Evolutionary conservation across 495 filamentous ascomycete genomes (phyloP), one percentile per base, ranked within the genome.

Genomic region (Lasiosphaeria ovina): DNA sequence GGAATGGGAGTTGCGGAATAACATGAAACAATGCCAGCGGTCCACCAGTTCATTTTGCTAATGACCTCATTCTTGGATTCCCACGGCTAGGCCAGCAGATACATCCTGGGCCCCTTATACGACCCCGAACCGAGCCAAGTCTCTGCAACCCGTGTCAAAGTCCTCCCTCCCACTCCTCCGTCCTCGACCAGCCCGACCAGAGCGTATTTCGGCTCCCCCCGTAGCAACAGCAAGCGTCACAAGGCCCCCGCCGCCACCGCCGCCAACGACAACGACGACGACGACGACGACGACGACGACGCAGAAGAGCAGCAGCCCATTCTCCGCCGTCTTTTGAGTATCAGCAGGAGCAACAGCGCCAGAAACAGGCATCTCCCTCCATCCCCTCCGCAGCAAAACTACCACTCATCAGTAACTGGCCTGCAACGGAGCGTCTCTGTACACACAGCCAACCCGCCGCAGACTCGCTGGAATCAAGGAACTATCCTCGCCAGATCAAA

Each of bases 61-160:
- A 51, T 54, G 54, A 66, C 45, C 36, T 35, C 57, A 51, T 54
- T 57, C 44, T 47, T 47, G 12, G 12, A 51, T 51, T 32, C 33
- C 32, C 49, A n/a, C 34, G 38, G 45, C 35, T 54, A 86, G 81
- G 82, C 83, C 4, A 70, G 72, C 44, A 79, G 80, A 50, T 80
- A 83, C 63, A 74, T 87, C 8, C 77, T 89, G 34, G 83, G 84
- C 54, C 85, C 86, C 12, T 44, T 72, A n/a, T 58, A 71, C 59
- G 66, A 71, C 11, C 70, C 62, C 5, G 68, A 71, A 49, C 70
- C 70, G 4, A 71, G 58, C 40, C 66, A 72, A 59, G 59, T 67
- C 16, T 68, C 36, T 51, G 70, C 70, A 51, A 66, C 69, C 42
- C 65, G 60, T 47, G 32, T 64, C 40, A 62, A 62, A 35, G 52